A percentile compares a stretch with the other conserved stretches of the same genome.
Conservation (phyloP, 495 filamentous ascomycete species). For the Physcia stellaris region DNA sequence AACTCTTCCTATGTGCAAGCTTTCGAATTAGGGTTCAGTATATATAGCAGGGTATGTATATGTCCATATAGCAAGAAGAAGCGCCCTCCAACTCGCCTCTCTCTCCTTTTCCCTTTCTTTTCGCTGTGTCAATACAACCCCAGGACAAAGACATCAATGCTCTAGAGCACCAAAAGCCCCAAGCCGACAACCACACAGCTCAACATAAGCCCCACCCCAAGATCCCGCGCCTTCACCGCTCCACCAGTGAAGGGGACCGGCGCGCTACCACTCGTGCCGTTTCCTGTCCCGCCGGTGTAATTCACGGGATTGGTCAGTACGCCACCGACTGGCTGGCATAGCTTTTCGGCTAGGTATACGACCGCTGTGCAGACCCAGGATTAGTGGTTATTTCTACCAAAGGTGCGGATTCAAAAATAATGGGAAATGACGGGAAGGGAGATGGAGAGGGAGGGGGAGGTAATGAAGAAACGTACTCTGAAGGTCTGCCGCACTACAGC, state of each 20-base stretch:
- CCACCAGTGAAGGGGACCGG: neutral
- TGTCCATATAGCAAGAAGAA: no score
- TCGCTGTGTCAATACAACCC: no score
- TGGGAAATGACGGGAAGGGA: neutral
- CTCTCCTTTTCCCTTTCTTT: no score
- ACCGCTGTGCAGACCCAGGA: neutral
- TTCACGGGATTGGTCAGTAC: slow-evolving; percentile 1
- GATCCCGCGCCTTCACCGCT: neutral
- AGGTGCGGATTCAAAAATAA: neutral
- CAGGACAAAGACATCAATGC: no score
- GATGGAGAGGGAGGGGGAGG: neutral
- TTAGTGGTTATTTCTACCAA: neutral
- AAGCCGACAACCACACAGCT: no score
- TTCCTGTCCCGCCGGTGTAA: neutral
- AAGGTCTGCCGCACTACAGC: slow-evolving; percentile 2
- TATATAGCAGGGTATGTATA: no score
- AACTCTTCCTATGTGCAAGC: no score
- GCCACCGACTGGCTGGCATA: slow-evolving; percentile 5
- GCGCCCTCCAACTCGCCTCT: no score
- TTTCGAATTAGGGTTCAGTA: no score
- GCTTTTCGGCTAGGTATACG: neutral
- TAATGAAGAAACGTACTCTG: neutral
- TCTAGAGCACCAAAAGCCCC: no score
- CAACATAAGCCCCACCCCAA: no score
- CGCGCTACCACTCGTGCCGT: neutral